Evolutionary conservation across 305 asterid genomes (phyloP).

Genomic region (Solanum chacoense): DNA sequence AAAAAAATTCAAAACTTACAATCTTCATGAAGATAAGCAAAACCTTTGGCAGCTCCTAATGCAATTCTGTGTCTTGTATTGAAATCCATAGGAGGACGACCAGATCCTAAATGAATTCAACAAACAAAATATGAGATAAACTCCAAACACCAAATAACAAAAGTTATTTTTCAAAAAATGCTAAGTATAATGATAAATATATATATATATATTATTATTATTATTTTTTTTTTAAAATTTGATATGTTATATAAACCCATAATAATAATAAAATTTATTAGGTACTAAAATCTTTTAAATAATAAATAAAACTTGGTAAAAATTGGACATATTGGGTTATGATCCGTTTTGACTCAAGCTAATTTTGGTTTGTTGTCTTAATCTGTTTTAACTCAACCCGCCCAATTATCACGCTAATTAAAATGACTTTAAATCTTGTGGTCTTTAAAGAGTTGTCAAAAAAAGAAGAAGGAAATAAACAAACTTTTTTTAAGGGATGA

Average conservation of each 20-base stretch:
- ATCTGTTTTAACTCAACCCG: no score
- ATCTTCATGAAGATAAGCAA: constrained; percentile 89
- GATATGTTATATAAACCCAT: background rate
- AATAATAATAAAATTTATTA: no score
- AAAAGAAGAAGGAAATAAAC: no score
- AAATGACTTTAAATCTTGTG: background rate
- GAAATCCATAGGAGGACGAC: constrained; percentile 62
- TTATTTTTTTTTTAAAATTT: no score
- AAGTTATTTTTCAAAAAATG: background rate
- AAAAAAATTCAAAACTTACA: constrained; percentile 24
- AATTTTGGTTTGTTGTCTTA: background rate
- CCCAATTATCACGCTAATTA: no score
- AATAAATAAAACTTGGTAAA: no score
- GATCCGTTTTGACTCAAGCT: background rate
- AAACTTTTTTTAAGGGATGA: background rate
- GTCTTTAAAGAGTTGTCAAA: no score
- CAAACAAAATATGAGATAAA: background rate
- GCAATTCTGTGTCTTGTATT: constrained; percentile 60
- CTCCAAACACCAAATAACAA: background rate
- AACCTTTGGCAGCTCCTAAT: constrained; percentile 82
- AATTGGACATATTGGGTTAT: background rate
- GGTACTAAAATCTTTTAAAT: background rate
- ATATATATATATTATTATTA: no score
- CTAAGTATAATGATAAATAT: background rate
- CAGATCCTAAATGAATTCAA: constrained; percentile 27